Evolutionary conservation across 208 protist genomes (phyloP), one percentile per base, ranked within the genome.

Genomic region (Crithidia fasciculata): DNA sequence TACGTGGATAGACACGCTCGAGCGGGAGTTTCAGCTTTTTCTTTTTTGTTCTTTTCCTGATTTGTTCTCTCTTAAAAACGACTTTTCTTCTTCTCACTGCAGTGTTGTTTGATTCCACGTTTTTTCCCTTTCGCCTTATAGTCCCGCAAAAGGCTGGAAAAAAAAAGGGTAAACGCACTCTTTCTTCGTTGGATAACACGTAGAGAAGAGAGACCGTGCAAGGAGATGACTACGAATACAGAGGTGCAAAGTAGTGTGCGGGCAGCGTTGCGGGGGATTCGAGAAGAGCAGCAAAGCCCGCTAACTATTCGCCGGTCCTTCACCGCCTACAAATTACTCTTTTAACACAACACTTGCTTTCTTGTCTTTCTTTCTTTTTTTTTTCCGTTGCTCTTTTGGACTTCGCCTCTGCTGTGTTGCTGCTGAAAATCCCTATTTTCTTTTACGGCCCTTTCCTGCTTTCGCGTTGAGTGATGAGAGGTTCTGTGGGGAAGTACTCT

Each of bases 401-500:
- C 28, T 28, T 28, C 28, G 28, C 28, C 28, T 28, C 28, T 28
- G 28, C 28, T 28, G 28, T 28, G 28, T 28, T 28, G 28, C 28
- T 28, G 28, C 28, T 28, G 1, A 28, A 28, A 2, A 28, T 28
- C 28, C 28, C 28, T 28, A 28, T 28, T 28, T 28, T 2, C 41
- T 50, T 37, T 37, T 18, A 4, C 7, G 6, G 6, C 15, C 7
- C 41, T 63, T 39, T 55, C 54, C 13, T 16, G 43, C 3, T 19
- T 41, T 39, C 36, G 61, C 61, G 61, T 57, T 57, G 62, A 45
- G 43, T 28, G 13, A 28, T 19, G 62, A 68, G 62, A 68, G 62
- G 49, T 68, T 68, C 40, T 57, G 39, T 39, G 45, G n/a, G 19
- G 43, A 68, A 68, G 49, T 68, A 57, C 62, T 68, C 62, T 57